Evolutionary conservation across 2,329 filamentous ascomycete genomes (phyloP).

Genomic region (Aureobasidium sp.): DNA sequence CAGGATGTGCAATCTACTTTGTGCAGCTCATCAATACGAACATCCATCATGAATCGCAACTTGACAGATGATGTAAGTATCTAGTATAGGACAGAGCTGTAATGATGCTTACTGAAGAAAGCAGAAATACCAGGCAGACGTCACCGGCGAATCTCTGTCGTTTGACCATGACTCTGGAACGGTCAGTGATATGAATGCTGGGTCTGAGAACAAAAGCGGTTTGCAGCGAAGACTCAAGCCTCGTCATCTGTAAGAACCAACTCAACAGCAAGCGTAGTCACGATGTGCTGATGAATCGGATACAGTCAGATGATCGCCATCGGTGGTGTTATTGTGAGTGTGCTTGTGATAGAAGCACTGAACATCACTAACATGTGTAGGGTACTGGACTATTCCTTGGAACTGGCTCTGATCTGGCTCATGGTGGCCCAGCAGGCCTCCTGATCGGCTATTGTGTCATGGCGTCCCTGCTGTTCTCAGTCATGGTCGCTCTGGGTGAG

Average conservation of each 20-base stretch:
- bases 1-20: too few relatives aligned
- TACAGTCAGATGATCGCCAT: constrained; percentile 9
- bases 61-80: background rate
- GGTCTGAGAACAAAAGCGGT: background rate
- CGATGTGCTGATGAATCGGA: background rate
- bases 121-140: background rate
- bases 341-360: background rate
- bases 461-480: background rate
- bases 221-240: background rate
- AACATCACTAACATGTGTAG: background rate
- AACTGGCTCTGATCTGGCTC: background rate
- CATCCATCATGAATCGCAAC: background rate
- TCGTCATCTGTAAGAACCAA: background rate
- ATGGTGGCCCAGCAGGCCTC: background rate
- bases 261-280: background rate
- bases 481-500: constrained; percentile 54
- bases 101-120: background rate
- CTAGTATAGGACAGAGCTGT: background rate
- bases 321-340: constrained; percentile 3
- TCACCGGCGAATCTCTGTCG: background rate
- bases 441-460: background rate
- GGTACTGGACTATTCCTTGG: constrained; percentile 1
- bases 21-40: background rate
- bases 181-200: background rate
- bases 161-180: background rate